Evolutionary conservation across 345 rosid genomes (phyloP), one percentile per base, ranked within the genome.

Genomic region (Geranium rotundifolium): DNA sequence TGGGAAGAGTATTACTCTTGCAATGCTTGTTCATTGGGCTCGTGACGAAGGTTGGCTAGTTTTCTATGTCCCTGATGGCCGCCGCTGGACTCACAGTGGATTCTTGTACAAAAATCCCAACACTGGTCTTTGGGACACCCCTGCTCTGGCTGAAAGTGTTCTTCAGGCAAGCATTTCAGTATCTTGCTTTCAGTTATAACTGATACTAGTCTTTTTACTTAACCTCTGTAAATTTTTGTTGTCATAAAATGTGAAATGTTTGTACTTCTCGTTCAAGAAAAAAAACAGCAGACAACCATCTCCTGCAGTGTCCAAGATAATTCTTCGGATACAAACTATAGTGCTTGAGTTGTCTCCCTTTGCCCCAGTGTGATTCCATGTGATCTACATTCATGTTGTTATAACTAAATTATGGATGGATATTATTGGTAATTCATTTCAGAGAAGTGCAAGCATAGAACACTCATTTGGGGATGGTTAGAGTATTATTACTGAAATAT

Each of bases 11-110:
- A 90, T 85, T 76, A 80, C 82, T 7, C 79, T 90, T 67, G 87
- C 99, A 34, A 90, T 90, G 99, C 92, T 88, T 75, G 99, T 93
- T 65, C 87, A 85, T 29, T 93, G 97, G 97, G 99, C 99, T 72
- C 91, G 97, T 57, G 85, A 90, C 9, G 90, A 93, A 72, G 99
- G 97, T 57, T 90, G 99, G 97, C 75, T 93, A 27, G 96, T 93
- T 66, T 79, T 93, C 13, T 93, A 93, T 86, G 92, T 78, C 41
- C 97, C 96, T 2, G 81, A 73, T 70, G 97, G 92, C 57, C 73
- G 92, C 57, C 86, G 86, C 57, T 93, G 99, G 96, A 81, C 97
- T 67, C 99, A 84, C 66, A 90, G 99, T 29, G 99, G 95, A 17
- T 90, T 75, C 71, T 88, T 80, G 71, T 86, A 88, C 73, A 88